Conservation (phyloP, 129 eudicot genomes). For the Flaveria robusta region DNA sequence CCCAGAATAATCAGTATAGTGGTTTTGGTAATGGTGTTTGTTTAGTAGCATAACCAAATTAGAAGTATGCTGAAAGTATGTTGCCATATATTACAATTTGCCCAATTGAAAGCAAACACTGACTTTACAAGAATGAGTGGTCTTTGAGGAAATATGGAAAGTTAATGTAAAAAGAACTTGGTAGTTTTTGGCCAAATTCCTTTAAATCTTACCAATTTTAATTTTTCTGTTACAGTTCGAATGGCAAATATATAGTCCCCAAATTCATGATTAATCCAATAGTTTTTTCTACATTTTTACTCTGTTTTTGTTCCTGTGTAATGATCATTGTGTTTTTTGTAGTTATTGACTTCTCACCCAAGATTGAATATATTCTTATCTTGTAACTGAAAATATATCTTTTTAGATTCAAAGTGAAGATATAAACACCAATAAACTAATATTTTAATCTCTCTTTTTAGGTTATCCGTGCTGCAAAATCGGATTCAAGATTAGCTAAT, state of each 20-base stretch:
- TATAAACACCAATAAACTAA: slow-evolving; percentile 4
- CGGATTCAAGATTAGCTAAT: slow-evolving; percentile 96
- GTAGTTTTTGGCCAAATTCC: neutral
- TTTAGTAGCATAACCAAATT: neutral
- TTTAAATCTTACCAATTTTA: neutral
- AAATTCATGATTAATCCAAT: neutral
- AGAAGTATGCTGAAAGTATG: neutral
- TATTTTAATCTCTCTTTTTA: slow-evolving; percentile 33
- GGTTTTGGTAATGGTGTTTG: neutral
- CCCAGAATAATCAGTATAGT: neutral
- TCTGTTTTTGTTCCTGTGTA: neutral
- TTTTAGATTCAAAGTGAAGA: neutral
- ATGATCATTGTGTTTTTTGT: neutral
- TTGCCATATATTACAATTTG: neutral
- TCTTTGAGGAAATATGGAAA: neutral
- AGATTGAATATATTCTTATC: neutral
- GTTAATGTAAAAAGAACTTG: neutral
- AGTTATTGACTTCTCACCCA: neutral
- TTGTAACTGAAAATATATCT: neutral
- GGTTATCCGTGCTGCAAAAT: slow-evolving; percentile 97
- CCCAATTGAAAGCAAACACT: neutral
- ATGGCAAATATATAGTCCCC: neutral
- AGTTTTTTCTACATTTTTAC: neutral
- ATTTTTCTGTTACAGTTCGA: neutral
- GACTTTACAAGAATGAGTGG: neutral